Conservation (phyloP, 768 basidiomycete species). For the Suillus lakei region DNA sequence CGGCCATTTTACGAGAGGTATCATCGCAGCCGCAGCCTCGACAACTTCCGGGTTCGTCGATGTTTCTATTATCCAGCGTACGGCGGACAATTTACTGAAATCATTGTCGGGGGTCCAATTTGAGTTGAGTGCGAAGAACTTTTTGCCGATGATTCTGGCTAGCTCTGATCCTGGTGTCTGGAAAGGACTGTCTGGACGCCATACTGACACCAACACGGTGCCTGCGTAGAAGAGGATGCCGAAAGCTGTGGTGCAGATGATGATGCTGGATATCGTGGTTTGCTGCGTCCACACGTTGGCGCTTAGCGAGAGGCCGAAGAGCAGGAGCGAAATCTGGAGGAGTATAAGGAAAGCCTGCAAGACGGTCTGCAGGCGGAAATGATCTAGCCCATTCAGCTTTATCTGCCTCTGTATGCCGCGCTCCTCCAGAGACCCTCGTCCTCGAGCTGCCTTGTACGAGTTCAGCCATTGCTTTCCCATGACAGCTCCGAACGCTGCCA, state of each 20-base stretch:
- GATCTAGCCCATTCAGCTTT: background rate
- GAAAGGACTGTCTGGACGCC: background rate
- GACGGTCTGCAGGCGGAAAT: background rate
- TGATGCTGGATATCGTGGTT: background rate
- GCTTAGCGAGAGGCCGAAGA: background rate
- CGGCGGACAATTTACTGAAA: constrained; percentile 4
- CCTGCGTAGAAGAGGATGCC: background rate
- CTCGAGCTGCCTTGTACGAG: background rate
- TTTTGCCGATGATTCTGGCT: background rate
- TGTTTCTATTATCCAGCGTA: constrained; percentile 24
- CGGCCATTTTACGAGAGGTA: background rate
- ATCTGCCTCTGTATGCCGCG: background rate
- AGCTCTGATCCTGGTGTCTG: background rate
- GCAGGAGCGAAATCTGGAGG: background rate
- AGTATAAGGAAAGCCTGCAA: background rate
- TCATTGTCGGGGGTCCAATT: no score
- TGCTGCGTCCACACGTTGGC: background rate
- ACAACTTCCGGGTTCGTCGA: constrained; percentile 9
- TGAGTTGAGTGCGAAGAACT: no score
- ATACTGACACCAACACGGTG: background rate
- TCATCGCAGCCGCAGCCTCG: background rate
- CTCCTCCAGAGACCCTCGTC: background rate
- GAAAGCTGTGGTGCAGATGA: background rate
- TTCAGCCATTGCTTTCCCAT: constrained; percentile 4
- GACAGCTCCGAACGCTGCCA: constrained; percentile 1